These are phyloP conservation scores for Suaeda aralocaspica DNA, from an alignment of 148 eudicot genomes.

Conservation along the genomic window DNA sequence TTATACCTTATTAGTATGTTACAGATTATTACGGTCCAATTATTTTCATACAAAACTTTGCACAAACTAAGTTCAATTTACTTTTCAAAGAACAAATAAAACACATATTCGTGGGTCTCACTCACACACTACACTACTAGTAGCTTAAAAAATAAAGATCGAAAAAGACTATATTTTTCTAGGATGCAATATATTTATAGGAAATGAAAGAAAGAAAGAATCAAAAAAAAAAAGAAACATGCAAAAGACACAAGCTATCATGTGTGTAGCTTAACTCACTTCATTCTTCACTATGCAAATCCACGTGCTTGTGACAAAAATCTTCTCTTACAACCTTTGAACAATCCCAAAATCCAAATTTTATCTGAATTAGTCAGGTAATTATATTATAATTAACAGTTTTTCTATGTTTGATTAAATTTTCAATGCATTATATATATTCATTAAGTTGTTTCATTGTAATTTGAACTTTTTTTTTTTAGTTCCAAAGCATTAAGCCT, in stretches of 20 bases:
- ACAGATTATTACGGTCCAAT: too few relatives aligned
- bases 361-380: conserved; percentile 19
- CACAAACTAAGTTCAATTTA: too few relatives aligned
- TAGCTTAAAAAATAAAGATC: background rate
- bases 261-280: conserved; percentile 30
- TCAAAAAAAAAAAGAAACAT: conserved; percentile 9
- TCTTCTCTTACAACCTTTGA: background rate
- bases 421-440: conserved; percentile 6
- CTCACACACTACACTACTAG: background rate
- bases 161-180: conserved; percentile 9
- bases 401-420: background rate
- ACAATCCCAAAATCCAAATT: background rate
- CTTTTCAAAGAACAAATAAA: too few relatives aligned
- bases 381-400: background rate
- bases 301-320: conserved; percentile 22
- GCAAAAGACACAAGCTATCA: conserved; percentile 28
- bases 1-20: too few relatives aligned
- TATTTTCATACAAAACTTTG: too few relatives aligned
- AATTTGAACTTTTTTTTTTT: conserved; percentile 8
- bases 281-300: conserved; percentile 5
- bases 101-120: background rate
- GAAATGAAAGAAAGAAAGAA: conserved; percentile 7
- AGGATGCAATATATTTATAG: background rate
- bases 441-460: background rate
- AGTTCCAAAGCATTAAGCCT: conserved; percentile 7